phyloP scores from a whole-genome alignment of 2,329 filamentous ascomycete genomes.

The Neofusicoccum kwambonambiense region DNA sequence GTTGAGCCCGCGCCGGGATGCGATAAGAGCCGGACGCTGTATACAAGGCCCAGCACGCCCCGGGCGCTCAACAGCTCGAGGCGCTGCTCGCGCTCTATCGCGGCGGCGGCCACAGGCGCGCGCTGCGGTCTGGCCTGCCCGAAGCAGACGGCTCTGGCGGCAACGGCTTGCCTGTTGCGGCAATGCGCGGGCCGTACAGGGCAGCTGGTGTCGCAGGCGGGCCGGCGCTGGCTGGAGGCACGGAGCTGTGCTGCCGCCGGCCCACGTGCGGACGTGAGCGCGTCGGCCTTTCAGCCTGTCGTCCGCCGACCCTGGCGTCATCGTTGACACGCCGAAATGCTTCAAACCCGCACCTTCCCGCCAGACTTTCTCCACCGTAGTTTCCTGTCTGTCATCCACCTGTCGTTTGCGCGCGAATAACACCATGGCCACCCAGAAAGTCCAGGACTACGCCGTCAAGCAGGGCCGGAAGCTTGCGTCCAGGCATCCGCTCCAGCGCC shows the following conservation, averaged over 20 bases:
- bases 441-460: not conserved
- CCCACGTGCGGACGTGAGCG: not conserved
- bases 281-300: not conserved
- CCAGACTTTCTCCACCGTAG: not conserved
- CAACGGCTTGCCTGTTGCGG: not conserved
- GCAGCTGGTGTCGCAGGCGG: not conserved
- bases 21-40: not conserved
- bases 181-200: constrained; percentile 9
- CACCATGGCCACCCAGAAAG: not conserved
- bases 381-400: not conserved
- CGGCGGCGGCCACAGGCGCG: not conserved
- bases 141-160: not conserved
- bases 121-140: not conserved
- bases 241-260: not conserved
- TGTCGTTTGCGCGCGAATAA: not conserved
- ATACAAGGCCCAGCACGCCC: not conserved
- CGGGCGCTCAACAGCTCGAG: not conserved
- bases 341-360: not conserved
- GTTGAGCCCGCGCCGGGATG: not conserved
- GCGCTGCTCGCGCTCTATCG: not conserved
- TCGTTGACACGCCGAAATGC: not conserved
- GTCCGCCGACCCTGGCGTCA: no score
- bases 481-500: constrained; percentile 63
- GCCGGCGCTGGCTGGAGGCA: no score
- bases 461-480: constrained; percentile 26